These are phyloP conservation scores for Eimeria praecox DNA, from an alignment of 169 alveolate species.

Conservation along the genomic window DNA sequence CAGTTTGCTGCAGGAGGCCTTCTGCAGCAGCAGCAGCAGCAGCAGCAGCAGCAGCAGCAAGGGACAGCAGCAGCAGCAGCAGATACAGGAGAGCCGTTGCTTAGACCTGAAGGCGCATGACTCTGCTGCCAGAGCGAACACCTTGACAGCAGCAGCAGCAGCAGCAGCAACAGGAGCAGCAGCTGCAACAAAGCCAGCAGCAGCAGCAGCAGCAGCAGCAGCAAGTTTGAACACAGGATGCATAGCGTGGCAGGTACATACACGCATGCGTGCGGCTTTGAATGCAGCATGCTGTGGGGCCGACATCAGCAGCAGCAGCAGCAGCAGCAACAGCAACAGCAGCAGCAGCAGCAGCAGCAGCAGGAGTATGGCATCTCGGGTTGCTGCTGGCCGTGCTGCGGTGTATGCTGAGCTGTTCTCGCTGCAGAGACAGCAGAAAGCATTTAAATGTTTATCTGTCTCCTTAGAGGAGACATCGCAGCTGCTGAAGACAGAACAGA, in stretches of 20 bases:
- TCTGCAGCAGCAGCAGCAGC: slow-evolving; percentile 60
- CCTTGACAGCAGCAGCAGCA: neutral
- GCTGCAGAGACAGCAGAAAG: slow-evolving; percentile 29
- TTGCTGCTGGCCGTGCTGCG: neutral
- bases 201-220: slow-evolving; percentile 19
- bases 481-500: neutral
- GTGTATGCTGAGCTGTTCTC: slow-evolving; percentile 14
- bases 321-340: neutral
- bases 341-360: slow-evolving; percentile 44
- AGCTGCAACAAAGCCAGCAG: slow-evolving; percentile 1
- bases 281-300: neutral
- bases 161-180: slow-evolving; percentile 60
- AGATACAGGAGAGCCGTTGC: neutral
- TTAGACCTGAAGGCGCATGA: neutral
- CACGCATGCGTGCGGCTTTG: slow-evolving; percentile 27
- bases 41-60: slow-evolving; percentile 62
- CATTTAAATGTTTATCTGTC: neutral
- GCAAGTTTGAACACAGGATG: neutral
- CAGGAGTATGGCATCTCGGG: neutral
- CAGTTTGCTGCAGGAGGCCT: slow-evolving; percentile 41
- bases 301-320: neutral
- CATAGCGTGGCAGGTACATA: slow-evolving; percentile 27
- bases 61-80: neutral
- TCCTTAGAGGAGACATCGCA: slow-evolving; percentile 8
- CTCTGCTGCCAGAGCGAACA: neutral